Conservation (phyloP, 2,329 filamentous ascomycete genomes). For the Gremmenia infestans region DNA sequence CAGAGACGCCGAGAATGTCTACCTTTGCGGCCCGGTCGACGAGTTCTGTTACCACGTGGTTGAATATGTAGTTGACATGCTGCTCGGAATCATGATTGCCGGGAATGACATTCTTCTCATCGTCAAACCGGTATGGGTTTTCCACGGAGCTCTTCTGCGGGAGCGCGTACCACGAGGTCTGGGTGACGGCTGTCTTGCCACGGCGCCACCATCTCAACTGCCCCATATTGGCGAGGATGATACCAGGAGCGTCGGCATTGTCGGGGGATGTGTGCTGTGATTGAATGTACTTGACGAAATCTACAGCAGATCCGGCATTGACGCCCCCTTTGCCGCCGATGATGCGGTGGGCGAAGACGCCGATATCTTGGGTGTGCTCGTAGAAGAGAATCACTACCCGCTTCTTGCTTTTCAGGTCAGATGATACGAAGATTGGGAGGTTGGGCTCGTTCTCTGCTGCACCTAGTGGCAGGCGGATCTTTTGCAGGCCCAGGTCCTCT, state of each 20-base stretch:
- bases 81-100: constrained; percentile 51
- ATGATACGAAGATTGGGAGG: constrained; percentile 63
- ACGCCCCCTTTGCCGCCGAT: constrained; percentile 61
- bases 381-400: constrained; percentile 73
- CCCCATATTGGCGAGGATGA: constrained; percentile 75
- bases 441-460: constrained; percentile 47
- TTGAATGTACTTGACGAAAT: constrained; percentile 49
- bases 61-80: constrained; percentile 66
- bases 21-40: constrained; percentile 48
- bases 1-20: constrained; percentile 67
- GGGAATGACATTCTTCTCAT: constrained; percentile 54
- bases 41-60: constrained; percentile 51
- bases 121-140: constrained; percentile 45
- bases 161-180: constrained; percentile 50
- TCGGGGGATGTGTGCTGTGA: constrained; percentile 9
- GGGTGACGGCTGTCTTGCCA: constrained; percentile 54
- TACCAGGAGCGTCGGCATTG: constrained; percentile 41
- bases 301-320: constrained; percentile 63
- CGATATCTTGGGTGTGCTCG: constrained; percentile 66
- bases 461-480: constrained; percentile 56
- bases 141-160: constrained; percentile 62
- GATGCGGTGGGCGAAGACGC: constrained; percentile 66
- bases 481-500: constrained; percentile 51
- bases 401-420: constrained; percentile 48
- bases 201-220: constrained; percentile 73